These are phyloP conservation scores for Phytopythium litorale DNA, from an alignment of 352 stramenopile genomes.

Conservation along the genomic window DNA sequence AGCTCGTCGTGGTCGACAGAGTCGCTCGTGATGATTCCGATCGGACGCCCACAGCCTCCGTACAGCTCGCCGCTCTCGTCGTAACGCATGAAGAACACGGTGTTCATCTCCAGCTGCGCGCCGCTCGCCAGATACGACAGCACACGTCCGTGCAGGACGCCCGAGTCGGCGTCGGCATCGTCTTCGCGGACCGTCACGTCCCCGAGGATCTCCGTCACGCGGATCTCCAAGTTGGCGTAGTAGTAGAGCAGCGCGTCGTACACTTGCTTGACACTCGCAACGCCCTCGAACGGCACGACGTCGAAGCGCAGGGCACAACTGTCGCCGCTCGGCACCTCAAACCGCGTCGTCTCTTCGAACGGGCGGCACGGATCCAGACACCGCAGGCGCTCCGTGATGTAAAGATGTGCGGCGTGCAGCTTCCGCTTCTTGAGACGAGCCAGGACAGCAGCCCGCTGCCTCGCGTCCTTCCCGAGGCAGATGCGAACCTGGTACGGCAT, in stretches of 20 bases:
- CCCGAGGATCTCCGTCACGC: conserved; percentile 48
- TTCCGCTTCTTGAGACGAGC: not conserved
- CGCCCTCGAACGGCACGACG: conserved; percentile 38
- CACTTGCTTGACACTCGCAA: conserved; percentile 34
- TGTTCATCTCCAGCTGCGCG: conserved; percentile 23
- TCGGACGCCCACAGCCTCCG: conserved; percentile 18
- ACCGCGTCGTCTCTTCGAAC: conserved; percentile 30
- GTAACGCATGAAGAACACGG: conserved; percentile 30
- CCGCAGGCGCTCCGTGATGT: not conserved
- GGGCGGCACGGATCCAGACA: not conserved
- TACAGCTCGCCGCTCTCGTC: conserved; percentile 23
- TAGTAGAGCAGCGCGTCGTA: conserved; percentile 52
- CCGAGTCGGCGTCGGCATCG: conserved; percentile 37
- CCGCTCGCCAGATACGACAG: conserved; percentile 25
- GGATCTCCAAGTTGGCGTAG: conserved; percentile 58
- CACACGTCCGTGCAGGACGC: conserved; percentile 44
- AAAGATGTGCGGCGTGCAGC: not conserved
- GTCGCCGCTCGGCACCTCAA: conserved; percentile 37
- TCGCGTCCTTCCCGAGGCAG: not conserved
- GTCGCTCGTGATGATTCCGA: conserved; percentile 23
- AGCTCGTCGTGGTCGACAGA: conserved; percentile 28
- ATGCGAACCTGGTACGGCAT: not conserved
- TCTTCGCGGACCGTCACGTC: conserved; percentile 58
- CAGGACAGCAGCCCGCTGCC: not conserved
- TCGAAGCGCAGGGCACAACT: conserved; percentile 42